Conservation (phyloP, 2,329 filamentous ascomycete species). For the Cladosporium sp. region DNA sequence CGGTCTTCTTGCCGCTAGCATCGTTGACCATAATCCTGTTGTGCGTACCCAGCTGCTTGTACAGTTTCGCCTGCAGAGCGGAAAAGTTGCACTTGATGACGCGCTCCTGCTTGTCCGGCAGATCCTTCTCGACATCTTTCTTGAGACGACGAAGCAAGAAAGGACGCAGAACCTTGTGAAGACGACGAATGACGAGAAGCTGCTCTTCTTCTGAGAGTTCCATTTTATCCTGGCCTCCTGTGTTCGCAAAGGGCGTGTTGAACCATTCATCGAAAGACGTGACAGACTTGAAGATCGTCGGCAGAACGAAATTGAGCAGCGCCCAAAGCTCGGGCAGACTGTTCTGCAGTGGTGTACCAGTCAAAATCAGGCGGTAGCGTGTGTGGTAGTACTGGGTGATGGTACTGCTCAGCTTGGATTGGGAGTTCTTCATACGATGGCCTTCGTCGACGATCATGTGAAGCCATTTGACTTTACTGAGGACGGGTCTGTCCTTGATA, state of each 20-base stretch:
- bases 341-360: slow-evolving; percentile 94
- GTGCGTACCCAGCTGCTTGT: slow-evolving; percentile 95
- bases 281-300: slow-evolving; percentile 98
- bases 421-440: slow-evolving; percentile 98
- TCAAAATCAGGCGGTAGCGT: slow-evolving; percentile 91
- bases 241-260: slow-evolving; percentile 98
- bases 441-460: slow-evolving; percentile 99
- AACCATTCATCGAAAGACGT: slow-evolving; percentile 99
- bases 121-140: slow-evolving; percentile 98
- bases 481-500: slow-evolving; percentile 91
- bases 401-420: slow-evolving; percentile 91
- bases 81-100: slow-evolving; percentile 99
- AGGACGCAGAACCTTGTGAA: slow-evolving; percentile 94
- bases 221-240: slow-evolving; percentile 96
- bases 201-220: slow-evolving; percentile 99
- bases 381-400: slow-evolving; percentile 94
- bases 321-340: slow-evolving; percentile 95
- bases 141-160: slow-evolving; percentile 98
- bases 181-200: slow-evolving; percentile 91
- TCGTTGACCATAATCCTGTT: slow-evolving; percentile 93
- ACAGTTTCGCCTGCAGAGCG: slow-evolving; percentile 82
- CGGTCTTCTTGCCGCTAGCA: slow-evolving; percentile 91
- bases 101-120: slow-evolving; percentile 97
- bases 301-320: slow-evolving; percentile 95
- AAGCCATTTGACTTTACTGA: slow-evolving; percentile 99